Evolutionary conservation across 495 filamentous ascomycete genomes (phyloP).

Genomic region (Penicillium paxilli): DNA sequence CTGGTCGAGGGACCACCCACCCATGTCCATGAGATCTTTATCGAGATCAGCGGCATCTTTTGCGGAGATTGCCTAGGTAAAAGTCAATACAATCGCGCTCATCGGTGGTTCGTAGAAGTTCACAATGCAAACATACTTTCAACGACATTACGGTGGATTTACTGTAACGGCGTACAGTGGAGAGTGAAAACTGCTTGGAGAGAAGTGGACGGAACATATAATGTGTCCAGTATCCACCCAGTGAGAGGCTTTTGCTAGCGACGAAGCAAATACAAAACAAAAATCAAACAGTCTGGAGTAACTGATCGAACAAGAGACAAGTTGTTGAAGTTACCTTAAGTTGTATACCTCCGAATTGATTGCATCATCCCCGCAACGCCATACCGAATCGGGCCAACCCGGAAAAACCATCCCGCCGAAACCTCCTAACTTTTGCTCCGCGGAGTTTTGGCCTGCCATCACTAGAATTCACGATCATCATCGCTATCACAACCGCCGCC

Average conservation of each 20-base stretch:
- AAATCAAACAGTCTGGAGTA: no score
- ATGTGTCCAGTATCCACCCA: neutral
- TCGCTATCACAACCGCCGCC: constrained; percentile 19
- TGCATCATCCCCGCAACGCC: constrained; percentile 32
- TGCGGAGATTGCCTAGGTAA: constrained; percentile 73
- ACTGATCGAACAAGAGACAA: neutral
- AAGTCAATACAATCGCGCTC: neutral
- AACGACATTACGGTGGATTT: constrained; percentile 42
- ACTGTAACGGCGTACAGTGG: constrained; percentile 25
- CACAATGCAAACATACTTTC: constrained; percentile 32
- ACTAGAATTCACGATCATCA: neutral
- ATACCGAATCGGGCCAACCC: constrained; percentile 16
- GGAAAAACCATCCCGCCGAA: constrained; percentile 33
- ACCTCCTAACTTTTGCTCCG: constrained; percentile 26
- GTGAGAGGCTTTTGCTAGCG: neutral
- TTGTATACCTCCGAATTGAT: constrained; percentile 28
- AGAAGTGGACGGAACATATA: constrained; percentile 30
- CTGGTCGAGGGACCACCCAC: constrained; percentile 93
- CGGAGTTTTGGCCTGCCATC: constrained; percentile 12
- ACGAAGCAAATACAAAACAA: no score
- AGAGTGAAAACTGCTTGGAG: constrained; percentile 5
- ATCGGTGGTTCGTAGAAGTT: neutral
- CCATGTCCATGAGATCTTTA: constrained; percentile 88
- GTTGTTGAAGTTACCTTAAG: neutral
- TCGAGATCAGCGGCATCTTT: constrained; percentile 88